Base-by-base conservation (phyloP, 202 grass and related monocot species). In the Panicum virgatum region DNA sequence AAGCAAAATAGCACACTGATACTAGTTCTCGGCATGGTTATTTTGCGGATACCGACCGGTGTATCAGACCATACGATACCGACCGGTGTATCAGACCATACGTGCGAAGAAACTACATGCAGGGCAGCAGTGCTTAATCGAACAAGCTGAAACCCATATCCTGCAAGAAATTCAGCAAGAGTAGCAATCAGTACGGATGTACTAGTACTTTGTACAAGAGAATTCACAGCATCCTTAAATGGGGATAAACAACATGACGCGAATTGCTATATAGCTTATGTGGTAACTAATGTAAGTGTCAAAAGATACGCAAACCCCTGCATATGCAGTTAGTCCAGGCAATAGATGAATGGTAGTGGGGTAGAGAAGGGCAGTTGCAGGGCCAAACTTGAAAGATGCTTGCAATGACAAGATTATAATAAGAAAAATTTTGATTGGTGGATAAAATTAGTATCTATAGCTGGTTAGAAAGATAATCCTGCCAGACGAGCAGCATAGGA, bases 101-200 rank as follows among this genome's bases (percentile, higher is more conserved):
- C 0, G 3, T 2, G 12, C 60, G n/a, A 67, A 30, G 18, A 34
- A 37, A 68, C 60, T 52, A 53, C 1, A 25, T 5, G 12, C 57
- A 0, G 1, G 0, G 14, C 59, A n/a, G 67, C 3, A 36, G n/a
- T 29, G n/a, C 72, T 88, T 81, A 91, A 62, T 91, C 89, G 58
- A 91, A 88, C 61, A 91, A 68, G 78, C 89, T 82, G 78, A 91
- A 91, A 22, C 89, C 89, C 89, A 91, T 91, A 71, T 91, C 89
- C 89, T 91, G 89, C 82, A 85, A 18, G 22, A 56, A 69, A 56
- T 70, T 70, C 18, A 85, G 51, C 12, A 29, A 45, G 12, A 69
- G 39, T 9, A 26, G 19, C 27, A 59, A 38, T 69, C 40, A 65
- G 63, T 37, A 34, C 47, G 19, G 8, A 30, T 30, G 43, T 67